Base-by-base conservation (phyloP, 495 filamentous ascomycete species). In the Venustampulla echinocandica region DNA sequence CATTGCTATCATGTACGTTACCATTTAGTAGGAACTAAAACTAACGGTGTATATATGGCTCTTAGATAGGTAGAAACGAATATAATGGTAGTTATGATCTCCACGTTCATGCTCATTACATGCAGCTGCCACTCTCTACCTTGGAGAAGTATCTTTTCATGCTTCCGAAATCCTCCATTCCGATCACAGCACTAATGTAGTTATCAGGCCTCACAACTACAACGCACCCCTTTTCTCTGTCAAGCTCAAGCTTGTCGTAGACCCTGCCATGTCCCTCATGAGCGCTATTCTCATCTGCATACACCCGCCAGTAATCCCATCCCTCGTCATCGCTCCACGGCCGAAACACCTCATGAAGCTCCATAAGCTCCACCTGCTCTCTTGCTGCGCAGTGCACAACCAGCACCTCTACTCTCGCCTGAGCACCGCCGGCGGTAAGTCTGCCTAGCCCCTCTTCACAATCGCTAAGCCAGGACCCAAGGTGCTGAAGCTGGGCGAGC, bases 301-400 rank as follows among this genome's bases (percentile, higher is more conserved):
- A 84, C 10, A 85, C 69, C 54, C 79, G 79, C 47, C 72, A 68
- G 43, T 83, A 85, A 49, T 81, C 80, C 65, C 79, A 82, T 10
- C 81, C 81, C 0, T 61, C 58, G 52, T 73, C 70, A 49, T 75
- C 63, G 14, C 76, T 71, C 42, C 70, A 76, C 5, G 76, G 68
- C 54, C 79, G 78, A 42, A 82, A 59, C 13, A 79, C 64, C 0
- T 63, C 61, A 1, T 77, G 80, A 10, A 84, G 68, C 42, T 82
- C 76, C 13, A 71, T 54, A 52, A 84, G 68, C 48, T 77, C 73
- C 24, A 74, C 70, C 0, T 72, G 61, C 1, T 44, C 63, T 5
- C 73, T 48, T 19, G 70, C 64, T 2, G 71, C 65, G 0, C 74
- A 72, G 48, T 85, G 82, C 10, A 84, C 64, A 1, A 76, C 78